Base-by-base conservation (phyloP, 768 basidiomycete species). In the Suillus spraguei region DNA sequence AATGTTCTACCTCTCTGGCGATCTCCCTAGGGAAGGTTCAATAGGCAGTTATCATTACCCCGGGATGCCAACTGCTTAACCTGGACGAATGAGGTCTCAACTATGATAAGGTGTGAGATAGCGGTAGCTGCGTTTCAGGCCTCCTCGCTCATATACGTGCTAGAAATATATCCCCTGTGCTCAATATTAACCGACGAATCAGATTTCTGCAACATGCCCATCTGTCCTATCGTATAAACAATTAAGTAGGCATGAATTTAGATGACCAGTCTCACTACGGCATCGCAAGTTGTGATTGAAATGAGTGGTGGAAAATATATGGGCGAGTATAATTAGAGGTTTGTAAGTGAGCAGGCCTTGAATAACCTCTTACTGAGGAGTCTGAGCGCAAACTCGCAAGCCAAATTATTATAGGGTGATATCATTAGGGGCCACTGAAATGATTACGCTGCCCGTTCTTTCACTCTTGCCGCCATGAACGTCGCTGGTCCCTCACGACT, bases 1-100 rank as follows among this genome's bases (percentile, higher is more conserved):
- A 38, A 68, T 66, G 22, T 78, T 73, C 47, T 78, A 77, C 59
- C 60, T 60, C 6, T 52, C 66, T 3, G 68, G 69, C 9, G 68
- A 71, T 22, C 35, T 16, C 14, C 69, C 69, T 35, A 68, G 71
- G 10, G 66, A 64, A 20, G 77, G 77, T 14, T 5, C 39, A 32
- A 17, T 42, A 6, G n/a, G 8, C 42, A 42, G n/a, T n/a, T 9
- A 9, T 10, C 20, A n/a, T 44, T 4, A 44, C 4, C 20, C 8
- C 0, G 44, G 20, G 10, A 44, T 42, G 9, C 14, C 4, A 16
- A 44, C 20, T 42, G 20, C 9, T 20, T 10, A 20, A n/a, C n/a
- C 41, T n/a, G 10, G n/a, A 44, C 9, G 44, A n/a, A 13, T 4
- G n/a, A 46, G 44, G 10, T 11, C 10, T 46, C n/a, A 22, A 46